Evolutionary conservation across 2,329 filamentous ascomycete species (phyloP).

Genomic region (Plenodomus lindquistii): DNA sequence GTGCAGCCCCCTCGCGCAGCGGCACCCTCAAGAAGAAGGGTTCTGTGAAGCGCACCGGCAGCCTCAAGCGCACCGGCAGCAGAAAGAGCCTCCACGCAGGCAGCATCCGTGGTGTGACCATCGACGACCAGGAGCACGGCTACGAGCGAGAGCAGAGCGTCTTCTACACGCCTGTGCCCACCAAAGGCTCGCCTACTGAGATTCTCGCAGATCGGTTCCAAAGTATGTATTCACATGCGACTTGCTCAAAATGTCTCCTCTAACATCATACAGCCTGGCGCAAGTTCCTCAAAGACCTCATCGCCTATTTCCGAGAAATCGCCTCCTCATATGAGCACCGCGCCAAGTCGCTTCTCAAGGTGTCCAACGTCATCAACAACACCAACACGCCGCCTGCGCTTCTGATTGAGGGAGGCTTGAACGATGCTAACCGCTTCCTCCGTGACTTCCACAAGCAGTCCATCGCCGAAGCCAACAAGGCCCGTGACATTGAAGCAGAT

Average conservation of each 20-base stretch:
- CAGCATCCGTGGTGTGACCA: conserved; percentile 78
- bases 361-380: conserved; percentile 83
- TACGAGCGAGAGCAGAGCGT: conserved; percentile 72
- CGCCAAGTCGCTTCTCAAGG: conserved; percentile 78
- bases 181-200: conserved; percentile 84
- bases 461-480: conserved; percentile 81
- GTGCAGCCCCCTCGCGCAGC: conserved; percentile 58
- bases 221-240: conserved; percentile 56
- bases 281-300: conserved; percentile 91
- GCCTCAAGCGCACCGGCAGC: conserved; percentile 78
- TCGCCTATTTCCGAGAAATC: conserved; percentile 90
- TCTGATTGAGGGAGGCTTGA: conserved; percentile 78
- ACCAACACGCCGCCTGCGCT: conserved; percentile 75
- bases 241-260: neutral
- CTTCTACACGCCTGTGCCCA: conserved; percentile 89
- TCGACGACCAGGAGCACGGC: conserved; percentile 72
- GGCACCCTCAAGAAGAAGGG: conserved; percentile 89
- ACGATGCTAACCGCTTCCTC: conserved; percentile 81
- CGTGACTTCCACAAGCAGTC: conserved; percentile 81
- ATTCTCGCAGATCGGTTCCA: conserved; percentile 86
- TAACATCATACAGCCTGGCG: conserved; percentile 72
- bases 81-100: conserved; percentile 81
- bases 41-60: conserved; percentile 73
- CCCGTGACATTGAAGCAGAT: conserved; percentile 86
- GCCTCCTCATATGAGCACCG: conserved; percentile 86